These are phyloP conservation scores for Sarcomyxa edulis DNA, from an alignment of 768 basidiomycete genomes.

Conservation along the genomic window DNA sequence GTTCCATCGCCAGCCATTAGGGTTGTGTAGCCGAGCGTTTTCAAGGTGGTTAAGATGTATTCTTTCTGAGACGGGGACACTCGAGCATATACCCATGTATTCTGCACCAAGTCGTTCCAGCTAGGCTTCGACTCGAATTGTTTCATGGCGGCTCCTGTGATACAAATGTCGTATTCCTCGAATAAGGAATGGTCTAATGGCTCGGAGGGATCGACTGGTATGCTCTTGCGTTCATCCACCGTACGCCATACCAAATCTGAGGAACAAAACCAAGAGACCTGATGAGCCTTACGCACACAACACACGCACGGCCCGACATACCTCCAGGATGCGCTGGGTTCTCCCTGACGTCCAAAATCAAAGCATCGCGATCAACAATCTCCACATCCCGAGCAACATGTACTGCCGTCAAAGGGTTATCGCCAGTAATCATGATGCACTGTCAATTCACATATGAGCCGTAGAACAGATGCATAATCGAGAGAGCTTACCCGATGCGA, in stretches of 20 bases:
- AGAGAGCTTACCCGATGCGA: constrained; percentile 79
- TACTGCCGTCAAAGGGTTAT: constrained; percentile 94
- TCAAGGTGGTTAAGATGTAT: constrained; percentile 86
- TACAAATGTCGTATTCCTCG: constrained; percentile 89
- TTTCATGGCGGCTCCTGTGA: constrained; percentile 91
- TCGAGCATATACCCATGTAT: constrained; percentile 98
- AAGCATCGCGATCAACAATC: constrained; percentile 91
- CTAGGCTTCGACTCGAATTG: constrained; percentile 68
- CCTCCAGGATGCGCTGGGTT: constrained; percentile 67
- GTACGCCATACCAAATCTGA: constrained; percentile 88
- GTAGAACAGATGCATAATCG: not conserved
- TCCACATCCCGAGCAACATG: constrained; percentile 97
- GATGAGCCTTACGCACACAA: too few relatives aligned
- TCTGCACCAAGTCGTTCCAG: constrained; percentile 84
- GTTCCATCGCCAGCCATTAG: constrained; percentile 99
- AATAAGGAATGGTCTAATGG: constrained; percentile 78
- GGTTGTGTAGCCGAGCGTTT: constrained; percentile 84
- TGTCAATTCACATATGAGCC: constrained; percentile 20
- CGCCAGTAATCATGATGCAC: constrained; percentile 99
- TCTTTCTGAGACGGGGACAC: constrained; percentile 97
- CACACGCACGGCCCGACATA: constrained; percentile 25
- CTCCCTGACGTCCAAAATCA: constrained; percentile 89
- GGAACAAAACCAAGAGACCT: not conserved
- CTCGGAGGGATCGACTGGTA: constrained; percentile 75
- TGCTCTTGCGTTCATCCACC: constrained; percentile 87